Percentiles rank a stretch among this genome's conserved stretches.
phyloP scores from a whole-genome alignment of 225 moss, liverwort and hornwort species.

The Bryum argenteum region DNA sequence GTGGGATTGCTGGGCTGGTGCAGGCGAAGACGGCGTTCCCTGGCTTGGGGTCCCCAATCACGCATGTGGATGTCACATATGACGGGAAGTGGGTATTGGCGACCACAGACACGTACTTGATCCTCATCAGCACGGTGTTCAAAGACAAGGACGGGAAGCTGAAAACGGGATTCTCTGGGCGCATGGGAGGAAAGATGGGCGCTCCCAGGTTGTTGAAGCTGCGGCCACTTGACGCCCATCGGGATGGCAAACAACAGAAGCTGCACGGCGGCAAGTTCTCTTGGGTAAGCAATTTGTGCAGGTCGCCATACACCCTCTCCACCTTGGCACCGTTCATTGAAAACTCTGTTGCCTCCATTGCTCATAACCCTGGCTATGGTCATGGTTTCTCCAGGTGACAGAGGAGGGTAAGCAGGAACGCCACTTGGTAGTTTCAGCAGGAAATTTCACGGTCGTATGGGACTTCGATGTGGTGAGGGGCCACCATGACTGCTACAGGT shows the following conservation, averaged over 20 bases:
- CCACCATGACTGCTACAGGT: conserved; percentile 61
- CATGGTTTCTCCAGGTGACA: conserved; percentile 41
- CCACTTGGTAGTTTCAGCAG: conserved; percentile 59
- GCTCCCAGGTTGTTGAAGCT: conserved; percentile 92
- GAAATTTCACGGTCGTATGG: conserved; percentile 57
- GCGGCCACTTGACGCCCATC: conserved; percentile 72
- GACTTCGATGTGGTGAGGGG: conserved; percentile 55
- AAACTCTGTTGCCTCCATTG: background rate
- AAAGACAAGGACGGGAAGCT: conserved; percentile 84
- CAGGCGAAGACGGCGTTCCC: conserved; percentile 97
- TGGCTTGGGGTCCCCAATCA: conserved; percentile 85
- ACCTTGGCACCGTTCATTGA: background rate
- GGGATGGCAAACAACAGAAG: conserved; percentile 66
- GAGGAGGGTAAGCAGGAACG: conserved; percentile 65
- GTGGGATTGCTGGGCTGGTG: conserved; percentile 11
- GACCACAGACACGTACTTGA: conserved; percentile 92
- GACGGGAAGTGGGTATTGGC: conserved; percentile 98
- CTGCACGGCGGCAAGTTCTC: conserved; percentile 93
- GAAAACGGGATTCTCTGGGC: conserved; percentile 82
- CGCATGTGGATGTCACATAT: conserved; percentile 95
- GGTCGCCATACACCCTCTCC: too few relatives aligned
- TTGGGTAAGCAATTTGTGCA: conserved; percentile 51
- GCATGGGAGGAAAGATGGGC: conserved; percentile 76
- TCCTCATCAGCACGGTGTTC: conserved; percentile 86
- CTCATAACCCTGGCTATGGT: background rate